These are phyloP conservation scores for Fomitopsis serialis DNA, from an alignment of 768 basidiomycete genomes.

Conservation along the genomic window DNA sequence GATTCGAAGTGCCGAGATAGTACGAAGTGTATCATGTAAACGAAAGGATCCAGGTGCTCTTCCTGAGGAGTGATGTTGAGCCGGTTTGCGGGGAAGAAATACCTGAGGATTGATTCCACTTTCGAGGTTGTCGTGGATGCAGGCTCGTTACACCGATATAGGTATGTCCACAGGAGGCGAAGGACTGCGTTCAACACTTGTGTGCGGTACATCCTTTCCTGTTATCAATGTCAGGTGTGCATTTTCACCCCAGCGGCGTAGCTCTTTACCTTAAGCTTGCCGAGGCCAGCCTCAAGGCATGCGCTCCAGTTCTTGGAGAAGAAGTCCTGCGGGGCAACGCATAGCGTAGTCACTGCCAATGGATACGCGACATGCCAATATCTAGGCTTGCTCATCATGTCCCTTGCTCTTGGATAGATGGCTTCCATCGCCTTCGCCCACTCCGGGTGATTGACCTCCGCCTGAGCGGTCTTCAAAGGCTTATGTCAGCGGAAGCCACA, in stretches of 20 bases:
- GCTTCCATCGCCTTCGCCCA: constrained; percentile 91
- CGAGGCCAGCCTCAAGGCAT: constrained; percentile 66
- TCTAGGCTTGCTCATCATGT: constrained; percentile 82
- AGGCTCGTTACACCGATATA: constrained; percentile 89
- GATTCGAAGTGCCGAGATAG: constrained; percentile 81
- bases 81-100: constrained; percentile 75
- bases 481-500: neutral
- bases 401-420: constrained; percentile 76
- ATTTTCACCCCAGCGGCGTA: no score
- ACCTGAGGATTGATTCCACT: constrained; percentile 66
- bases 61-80: constrained; percentile 59
- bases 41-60: constrained; percentile 71
- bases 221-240: no score
- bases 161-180: constrained; percentile 87
- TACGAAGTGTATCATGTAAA: constrained; percentile 77
- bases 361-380: constrained; percentile 90
- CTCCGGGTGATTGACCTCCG: constrained; percentile 91
- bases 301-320: constrained; percentile 79
- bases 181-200: constrained; percentile 77
- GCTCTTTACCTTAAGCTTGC: constrained; percentile 87
- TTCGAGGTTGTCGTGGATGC: constrained; percentile 75
- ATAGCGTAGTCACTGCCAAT: constrained; percentile 74
- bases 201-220: constrained; percentile 75
- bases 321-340: constrained; percentile 81
- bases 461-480: constrained; percentile 72